Conservation (phyloP, 495 filamentous ascomycete species). For the Clavariopsis aquatica region DNA sequence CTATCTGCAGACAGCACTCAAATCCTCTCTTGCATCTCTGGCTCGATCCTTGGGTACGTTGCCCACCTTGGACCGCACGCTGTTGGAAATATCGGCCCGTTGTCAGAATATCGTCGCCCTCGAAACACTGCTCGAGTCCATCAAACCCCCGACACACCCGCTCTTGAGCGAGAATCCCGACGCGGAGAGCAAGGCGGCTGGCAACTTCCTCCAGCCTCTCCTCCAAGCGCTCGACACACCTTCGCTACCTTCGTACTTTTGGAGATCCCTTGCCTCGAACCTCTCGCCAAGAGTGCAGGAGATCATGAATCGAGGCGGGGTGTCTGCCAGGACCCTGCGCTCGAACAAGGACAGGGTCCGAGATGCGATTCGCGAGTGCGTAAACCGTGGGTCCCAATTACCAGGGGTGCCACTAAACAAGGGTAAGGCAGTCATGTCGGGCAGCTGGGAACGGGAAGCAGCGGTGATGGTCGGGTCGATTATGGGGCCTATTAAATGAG, state of each 20-base stretch:
- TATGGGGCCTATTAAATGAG: conserved; percentile 47
- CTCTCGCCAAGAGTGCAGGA: conserved; percentile 79
- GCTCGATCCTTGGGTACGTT: conserved; percentile 73
- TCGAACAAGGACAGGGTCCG: conserved; percentile 73
- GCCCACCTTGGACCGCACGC: conserved; percentile 77
- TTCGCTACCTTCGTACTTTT: conserved; percentile 86
- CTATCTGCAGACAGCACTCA: conserved; percentile 74
- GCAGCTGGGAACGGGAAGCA: conserved; percentile 85
- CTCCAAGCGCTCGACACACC: conserved; percentile 81
- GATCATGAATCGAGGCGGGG: conserved; percentile 76
- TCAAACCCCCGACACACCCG: conserved; percentile 66
- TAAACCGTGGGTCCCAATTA: conserved; percentile 69
- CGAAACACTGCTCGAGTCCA: conserved; percentile 71
- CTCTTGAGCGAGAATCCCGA: conserved; percentile 47
- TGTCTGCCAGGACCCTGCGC: conserved; percentile 75
- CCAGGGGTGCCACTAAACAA: conserved; percentile 52
- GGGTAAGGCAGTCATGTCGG: conserved; percentile 48
- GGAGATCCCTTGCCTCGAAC: conserved; percentile 78
- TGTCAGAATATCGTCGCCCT: conserved; percentile 90
- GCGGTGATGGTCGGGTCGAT: conserved; percentile 92
- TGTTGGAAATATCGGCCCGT: conserved; percentile 76
- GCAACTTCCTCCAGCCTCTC: conserved; percentile 71
- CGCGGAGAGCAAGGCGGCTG: conserved; percentile 23
- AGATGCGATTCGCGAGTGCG: conserved; percentile 78
- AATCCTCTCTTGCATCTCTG: conserved; percentile 70